Conservation (phyloP, 345 rosid genomes). For the Hypericum androsaemum region DNA sequence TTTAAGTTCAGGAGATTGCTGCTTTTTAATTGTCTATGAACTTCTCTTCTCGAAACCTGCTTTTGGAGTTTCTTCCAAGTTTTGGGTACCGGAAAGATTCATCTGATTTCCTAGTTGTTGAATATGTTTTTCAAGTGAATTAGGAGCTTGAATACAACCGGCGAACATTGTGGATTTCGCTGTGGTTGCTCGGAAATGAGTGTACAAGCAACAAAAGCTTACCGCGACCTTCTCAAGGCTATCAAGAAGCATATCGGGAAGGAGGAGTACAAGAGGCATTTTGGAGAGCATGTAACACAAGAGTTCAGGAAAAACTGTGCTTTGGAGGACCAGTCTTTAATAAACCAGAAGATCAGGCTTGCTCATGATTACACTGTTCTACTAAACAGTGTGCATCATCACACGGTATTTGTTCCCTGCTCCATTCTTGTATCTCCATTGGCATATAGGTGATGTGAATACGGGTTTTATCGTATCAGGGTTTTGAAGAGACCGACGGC, state of each 20-base stretch:
- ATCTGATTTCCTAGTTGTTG: no score
- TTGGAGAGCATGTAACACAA: conserved; percentile 42
- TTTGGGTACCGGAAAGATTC: no score
- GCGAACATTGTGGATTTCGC: neutral
- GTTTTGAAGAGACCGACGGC: no score
- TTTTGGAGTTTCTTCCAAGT: no score
- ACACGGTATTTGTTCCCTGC: conserved; percentile 39
- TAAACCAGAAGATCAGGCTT: conserved; percentile 48
- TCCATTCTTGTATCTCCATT: neutral
- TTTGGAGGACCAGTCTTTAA: conserved; percentile 21
- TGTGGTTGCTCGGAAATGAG: conserved; percentile 31
- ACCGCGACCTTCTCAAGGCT: conserved; percentile 61
- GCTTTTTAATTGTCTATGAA: no score
- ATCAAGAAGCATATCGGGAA: conserved; percentile 62
- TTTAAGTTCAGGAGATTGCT: no score
- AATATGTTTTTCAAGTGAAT: no score
- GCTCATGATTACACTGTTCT: conserved; percentile 58
- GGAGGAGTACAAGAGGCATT: conserved; percentile 63
- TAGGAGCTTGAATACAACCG: no score
- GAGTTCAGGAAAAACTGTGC: conserved; percentile 45
- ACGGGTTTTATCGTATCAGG: no score
- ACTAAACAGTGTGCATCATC: conserved; percentile 71
- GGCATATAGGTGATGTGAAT: no score
- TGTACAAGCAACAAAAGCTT: conserved; percentile 41
- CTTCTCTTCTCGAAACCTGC: no score